A percentile compares a stretch with the other conserved stretches of the same genome.
phyloP scores from a whole-genome alignment of 768 basidiomycete species.

The Lepiota venenata region DNA sequence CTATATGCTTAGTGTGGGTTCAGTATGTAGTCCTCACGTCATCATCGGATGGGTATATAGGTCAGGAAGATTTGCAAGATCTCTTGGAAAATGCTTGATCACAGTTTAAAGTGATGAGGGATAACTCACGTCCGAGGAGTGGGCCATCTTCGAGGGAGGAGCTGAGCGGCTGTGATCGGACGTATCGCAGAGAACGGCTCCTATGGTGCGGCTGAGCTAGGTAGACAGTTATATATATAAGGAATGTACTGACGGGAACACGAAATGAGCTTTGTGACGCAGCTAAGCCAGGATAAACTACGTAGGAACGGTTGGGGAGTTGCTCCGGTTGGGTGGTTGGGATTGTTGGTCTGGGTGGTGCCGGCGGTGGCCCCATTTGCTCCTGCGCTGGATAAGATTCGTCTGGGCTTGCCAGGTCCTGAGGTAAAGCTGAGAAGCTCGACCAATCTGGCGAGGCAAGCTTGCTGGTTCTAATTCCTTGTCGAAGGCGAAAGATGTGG shows the following conservation, averaged over 20 bases:
- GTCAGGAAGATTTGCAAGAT: background rate
- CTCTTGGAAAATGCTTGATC: background rate
- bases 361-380: background rate
- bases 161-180: slow-evolving; percentile 10
- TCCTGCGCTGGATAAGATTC: background rate
- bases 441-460: too few relatives aligned
- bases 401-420: background rate
- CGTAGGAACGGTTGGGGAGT: too few relatives aligned
- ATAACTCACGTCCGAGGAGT: background rate
- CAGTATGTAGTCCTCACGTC: background rate
- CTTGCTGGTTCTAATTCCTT: too few relatives aligned
- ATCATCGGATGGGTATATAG: background rate
- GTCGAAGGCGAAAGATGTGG: too few relatives aligned
- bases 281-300: background rate
- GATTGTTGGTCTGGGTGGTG: too few relatives aligned
- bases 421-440: background rate
- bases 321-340: background rate
- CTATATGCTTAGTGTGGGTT: background rate
- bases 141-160: slow-evolving; percentile 9
- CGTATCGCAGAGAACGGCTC: background rate
- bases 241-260: background rate
- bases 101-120: background rate
- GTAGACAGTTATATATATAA: background rate
- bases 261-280: background rate
- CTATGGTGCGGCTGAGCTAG: background rate